These are phyloP conservation scores for Coriaria nepalensis DNA, from an alignment of 306 rosid genomes.

Conservation along the genomic window DNA sequence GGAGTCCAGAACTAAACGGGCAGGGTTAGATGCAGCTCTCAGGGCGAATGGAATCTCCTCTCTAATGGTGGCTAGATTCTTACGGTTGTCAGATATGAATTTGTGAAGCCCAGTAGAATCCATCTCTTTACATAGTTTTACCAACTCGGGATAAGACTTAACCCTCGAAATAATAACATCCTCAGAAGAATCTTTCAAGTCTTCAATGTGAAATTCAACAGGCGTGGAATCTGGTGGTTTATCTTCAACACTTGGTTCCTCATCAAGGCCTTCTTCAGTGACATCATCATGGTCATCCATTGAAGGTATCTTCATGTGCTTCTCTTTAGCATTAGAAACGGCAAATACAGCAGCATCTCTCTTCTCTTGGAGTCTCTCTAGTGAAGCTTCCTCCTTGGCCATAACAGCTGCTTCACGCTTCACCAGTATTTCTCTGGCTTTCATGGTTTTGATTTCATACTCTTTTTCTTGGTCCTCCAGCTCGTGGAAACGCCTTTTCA, in stretches of 20 bases:
- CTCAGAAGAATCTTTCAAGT: constrained; percentile 29
- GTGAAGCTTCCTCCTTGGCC: constrained; percentile 64
- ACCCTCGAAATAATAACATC: constrained; percentile 30
- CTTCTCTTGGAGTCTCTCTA: constrained; percentile 74
- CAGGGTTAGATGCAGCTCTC: constrained; percentile 71
- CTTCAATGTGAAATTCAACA: constrained; percentile 32
- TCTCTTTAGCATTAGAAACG: constrained; percentile 62
- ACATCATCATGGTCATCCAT: constrained; percentile 26
- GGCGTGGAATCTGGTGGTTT: constrained; percentile 40
- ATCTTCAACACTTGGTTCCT: constrained; percentile 32
- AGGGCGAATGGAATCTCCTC: constrained; percentile 87
- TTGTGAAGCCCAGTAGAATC: constrained; percentile 80
- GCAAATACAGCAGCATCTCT: constrained; percentile 72
- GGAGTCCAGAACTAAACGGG: constrained; percentile 65
- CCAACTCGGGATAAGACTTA: constrained; percentile 58
- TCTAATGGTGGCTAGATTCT: constrained; percentile 79
- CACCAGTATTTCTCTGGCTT: constrained; percentile 54
- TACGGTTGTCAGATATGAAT: constrained; percentile 89
- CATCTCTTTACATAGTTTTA: constrained; percentile 71
- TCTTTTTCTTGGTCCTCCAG: constrained; percentile 92
- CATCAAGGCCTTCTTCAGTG: constrained; percentile 27
- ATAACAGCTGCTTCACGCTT: constrained; percentile 59
- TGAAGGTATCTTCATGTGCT: constrained; percentile 52
- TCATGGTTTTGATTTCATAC: constrained; percentile 53
- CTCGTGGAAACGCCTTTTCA: constrained; percentile 94